Evolutionary conservation across 768 basidiomycete genomes (phyloP).

Genomic region (Amanita inopinata): DNA sequence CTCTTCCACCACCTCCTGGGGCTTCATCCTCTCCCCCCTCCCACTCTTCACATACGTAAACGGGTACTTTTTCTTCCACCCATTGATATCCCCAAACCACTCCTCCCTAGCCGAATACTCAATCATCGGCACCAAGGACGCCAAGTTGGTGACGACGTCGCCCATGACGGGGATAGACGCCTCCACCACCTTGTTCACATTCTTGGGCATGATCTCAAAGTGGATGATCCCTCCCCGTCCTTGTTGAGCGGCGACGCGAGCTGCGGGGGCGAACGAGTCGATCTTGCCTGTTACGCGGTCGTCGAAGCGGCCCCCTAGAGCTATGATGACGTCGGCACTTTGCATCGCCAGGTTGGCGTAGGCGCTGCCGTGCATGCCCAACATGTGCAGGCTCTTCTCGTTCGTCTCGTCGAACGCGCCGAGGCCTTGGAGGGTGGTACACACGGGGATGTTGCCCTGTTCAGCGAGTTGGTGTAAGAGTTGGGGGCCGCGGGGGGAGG

Average conservation of each 20-base stretch:
- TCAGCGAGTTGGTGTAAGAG: conserved; percentile 72
- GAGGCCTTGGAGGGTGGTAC: conserved; percentile 92
- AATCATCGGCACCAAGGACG: conserved; percentile 74
- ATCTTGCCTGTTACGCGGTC: conserved; percentile 95
- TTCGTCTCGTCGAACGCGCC: conserved; percentile 92
- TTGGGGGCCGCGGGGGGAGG: conserved; percentile 70
- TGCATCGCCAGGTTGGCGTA: conserved; percentile 99
- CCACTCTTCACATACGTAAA: conserved; percentile 74
- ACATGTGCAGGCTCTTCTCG: conserved; percentile 86
- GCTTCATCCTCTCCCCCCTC: conserved; percentile 72
- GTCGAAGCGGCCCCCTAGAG: conserved; percentile 93
- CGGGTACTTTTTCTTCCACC: conserved; percentile 83
- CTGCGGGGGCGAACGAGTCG: conserved; percentile 84
- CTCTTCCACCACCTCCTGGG: conserved; percentile 94
- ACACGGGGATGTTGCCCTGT: conserved; percentile 91
- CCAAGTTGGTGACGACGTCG: conserved; percentile 81
- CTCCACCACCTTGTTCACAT: conserved; percentile 97
- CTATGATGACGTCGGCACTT: conserved; percentile 94
- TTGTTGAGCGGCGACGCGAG: conserved; percentile 71
- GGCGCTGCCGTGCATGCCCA: conserved; percentile 97
- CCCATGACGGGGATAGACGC: conserved; percentile 91
- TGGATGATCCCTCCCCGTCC: conserved; percentile 97
- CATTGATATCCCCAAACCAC: conserved; percentile 79
- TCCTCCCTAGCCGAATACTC: conserved; percentile 47
- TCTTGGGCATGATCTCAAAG: conserved; percentile 98